Evolutionary conservation across 345 rosid genomes (phyloP).

Genomic region (Arabis alpina): DNA sequence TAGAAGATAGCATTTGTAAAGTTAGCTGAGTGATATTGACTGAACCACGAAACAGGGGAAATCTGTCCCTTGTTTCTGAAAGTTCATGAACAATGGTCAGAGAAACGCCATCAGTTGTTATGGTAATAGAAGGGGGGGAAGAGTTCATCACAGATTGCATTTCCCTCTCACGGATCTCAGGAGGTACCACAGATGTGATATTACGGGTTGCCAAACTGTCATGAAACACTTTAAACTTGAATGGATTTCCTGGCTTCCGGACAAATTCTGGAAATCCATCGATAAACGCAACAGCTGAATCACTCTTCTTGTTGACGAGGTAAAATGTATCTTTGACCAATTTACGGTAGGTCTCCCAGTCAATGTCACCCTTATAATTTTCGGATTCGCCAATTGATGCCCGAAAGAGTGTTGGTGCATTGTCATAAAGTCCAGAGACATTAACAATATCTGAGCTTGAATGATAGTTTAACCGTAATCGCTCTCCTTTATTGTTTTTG

Average conservation of each 20-base stretch:
- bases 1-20: constrained; percentile 63
- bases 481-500: constrained; percentile 69
- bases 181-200: constrained; percentile 39
- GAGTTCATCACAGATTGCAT: constrained; percentile 48
- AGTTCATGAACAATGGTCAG: constrained; percentile 84
- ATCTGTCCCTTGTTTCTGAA: constrained; percentile 61
- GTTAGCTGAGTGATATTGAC: constrained; percentile 53
- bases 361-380: constrained; percentile 57
- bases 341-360: constrained; percentile 68
- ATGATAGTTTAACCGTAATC: constrained; percentile 61
- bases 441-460: constrained; percentile 77
- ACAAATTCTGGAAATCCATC: constrained; percentile 86
- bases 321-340: constrained; percentile 65
- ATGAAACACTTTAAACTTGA: constrained; percentile 80
- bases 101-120: constrained; percentile 57
- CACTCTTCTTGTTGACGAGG: constrained; percentile 85
- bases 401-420: constrained; percentile 68
- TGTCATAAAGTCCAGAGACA: constrained; percentile 62
- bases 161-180: constrained; percentile 43
- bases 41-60: constrained; percentile 72
- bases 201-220: constrained; percentile 44
- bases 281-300: constrained; percentile 72
- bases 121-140: constrained; percentile 56
- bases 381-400: constrained; percentile 56
- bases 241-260: constrained; percentile 86